These are phyloP conservation scores for Excoecaria agallocha DNA, from an alignment of 345 rosid genomes.

Conservation along the genomic window DNA sequence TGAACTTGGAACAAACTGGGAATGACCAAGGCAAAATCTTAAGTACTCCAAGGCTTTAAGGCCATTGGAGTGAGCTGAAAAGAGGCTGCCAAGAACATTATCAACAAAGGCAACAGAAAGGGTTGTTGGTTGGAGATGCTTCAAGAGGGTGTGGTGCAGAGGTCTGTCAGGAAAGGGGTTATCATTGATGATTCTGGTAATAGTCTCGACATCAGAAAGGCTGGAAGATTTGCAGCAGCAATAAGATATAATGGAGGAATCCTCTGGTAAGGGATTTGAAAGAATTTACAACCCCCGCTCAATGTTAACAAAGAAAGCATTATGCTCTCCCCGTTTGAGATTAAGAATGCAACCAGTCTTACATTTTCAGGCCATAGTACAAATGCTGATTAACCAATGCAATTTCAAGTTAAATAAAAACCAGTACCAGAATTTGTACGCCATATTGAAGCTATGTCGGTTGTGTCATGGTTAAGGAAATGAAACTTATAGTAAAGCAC, in stretches of 20 bases:
- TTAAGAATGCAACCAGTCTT: neutral
- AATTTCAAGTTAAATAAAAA: neutral
- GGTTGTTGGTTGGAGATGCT: conserved; percentile 33
- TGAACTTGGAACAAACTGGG: conserved; percentile 42
- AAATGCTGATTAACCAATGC: neutral
- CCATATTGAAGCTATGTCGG: neutral
- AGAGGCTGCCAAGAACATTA: conserved; percentile 74
- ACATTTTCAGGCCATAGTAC: neutral
- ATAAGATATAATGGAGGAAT: neutral
- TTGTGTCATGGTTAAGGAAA: too few species aligned
- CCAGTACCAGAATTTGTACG: neutral
- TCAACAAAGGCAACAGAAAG: conserved; percentile 51
- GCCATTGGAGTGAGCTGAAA: conserved; percentile 83
- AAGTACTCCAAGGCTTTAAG: conserved; percentile 88
- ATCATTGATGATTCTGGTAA: conserved; percentile 64
- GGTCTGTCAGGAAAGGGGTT: conserved; percentile 69
- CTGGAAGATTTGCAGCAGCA: neutral
- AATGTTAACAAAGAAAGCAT: neutral
- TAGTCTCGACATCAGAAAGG: conserved; percentile 37
- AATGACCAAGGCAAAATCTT: conserved; percentile 37
- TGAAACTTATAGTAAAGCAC: too few species aligned
- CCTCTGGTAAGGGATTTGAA: neutral
- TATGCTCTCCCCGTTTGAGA: neutral
- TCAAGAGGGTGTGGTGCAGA: conserved; percentile 45
- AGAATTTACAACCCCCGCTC: neutral